Percentiles rank a stretch among this genome's conserved stretches.
phyloP scores from a whole-genome alignment of 768 basidiomycete genomes.

The Mycena metata region DNA sequence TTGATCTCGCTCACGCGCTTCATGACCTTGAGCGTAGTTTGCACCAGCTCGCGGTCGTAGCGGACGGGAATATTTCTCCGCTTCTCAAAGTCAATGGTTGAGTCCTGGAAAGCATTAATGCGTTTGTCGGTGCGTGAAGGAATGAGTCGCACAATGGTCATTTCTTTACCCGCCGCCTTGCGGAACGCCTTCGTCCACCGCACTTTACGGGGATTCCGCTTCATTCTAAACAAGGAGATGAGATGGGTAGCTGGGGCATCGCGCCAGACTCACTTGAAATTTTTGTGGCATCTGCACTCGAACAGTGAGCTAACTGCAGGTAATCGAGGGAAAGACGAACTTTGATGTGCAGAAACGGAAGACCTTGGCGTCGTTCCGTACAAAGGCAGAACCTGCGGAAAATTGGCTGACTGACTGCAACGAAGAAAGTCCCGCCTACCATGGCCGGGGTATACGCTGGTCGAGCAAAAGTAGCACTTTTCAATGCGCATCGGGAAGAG shows the following conservation, averaged over 20 bases:
- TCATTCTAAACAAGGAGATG: conserved; percentile 76
- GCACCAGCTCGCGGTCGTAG: conserved; percentile 94
- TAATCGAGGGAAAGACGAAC: conserved; percentile 58
- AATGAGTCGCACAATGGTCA: conserved; percentile 89
- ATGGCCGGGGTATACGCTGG: conserved; percentile 96
- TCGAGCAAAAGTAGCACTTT: conserved; percentile 99
- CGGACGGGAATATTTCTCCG: conserved; percentile 96
- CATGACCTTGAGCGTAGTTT: conserved; percentile 96
- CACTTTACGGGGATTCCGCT: conserved; percentile 98
- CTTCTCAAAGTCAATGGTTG: conserved; percentile 99
- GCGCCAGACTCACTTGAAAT: conserved; percentile 85
- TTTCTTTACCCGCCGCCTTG: conserved; percentile 98
- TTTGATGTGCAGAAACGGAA: conserved; percentile 99
- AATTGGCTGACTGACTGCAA: conserved; percentile 13
- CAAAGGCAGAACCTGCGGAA: conserved; percentile 86
- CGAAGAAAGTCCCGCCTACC: conserved; percentile 60
- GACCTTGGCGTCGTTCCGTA: conserved; percentile 97
- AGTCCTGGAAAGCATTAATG: conserved; percentile 71
- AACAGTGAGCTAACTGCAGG: conserved; percentile 18
- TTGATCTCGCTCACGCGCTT: conserved; percentile 95
- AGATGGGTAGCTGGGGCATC: conserved; percentile 4
- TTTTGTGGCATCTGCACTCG: conserved; percentile 90
- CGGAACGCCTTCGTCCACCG: conserved; percentile 99
- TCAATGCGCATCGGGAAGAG: conserved; percentile 84
- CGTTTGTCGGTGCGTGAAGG: background rate